Base-by-base conservation (phyloP, 768 basidiomycete species). In the Serendipita sp. region DNA sequence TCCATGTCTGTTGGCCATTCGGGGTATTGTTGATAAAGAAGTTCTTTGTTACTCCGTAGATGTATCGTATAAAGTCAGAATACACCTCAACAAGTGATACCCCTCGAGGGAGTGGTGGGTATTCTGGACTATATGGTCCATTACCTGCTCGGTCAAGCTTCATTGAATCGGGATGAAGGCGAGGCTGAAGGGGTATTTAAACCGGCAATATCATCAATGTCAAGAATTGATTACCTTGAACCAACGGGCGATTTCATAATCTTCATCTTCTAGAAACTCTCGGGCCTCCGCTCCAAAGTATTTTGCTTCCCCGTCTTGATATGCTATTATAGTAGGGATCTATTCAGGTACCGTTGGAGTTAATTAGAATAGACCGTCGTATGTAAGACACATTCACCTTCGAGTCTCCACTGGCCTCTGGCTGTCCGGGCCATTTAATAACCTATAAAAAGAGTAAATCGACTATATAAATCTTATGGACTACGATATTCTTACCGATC, bases 361-460 rank as follows among this genome's bases (percentile, higher is more conserved):
- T 24, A 24, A 24, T 24, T 24, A 24, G 24, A 24, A 24, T 24
- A 24, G 24, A 24, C 24, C 24, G 24, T 24, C 24, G 24, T 24
- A 24, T 24, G 24, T 24, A 24, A 24, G 24, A 24, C 24, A 24
- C 24, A 24, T 24, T 4, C n/a, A 37, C 63, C 58, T 62, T 62
- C 1, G 32, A 34, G 58, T 24, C 28, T 34, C 58, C 63, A 3
- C 37, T 45, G 7, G 64, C 64, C 15, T 64, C 64, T 38, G 46
- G 46, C 47, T 64, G 64, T 3, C 63, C 63, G 8, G 64, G 64
- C 45, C 64, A 64, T 2, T 64, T 64, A 4, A 51, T 51, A 30
- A 64, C 64, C 48, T 51, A 32, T 24, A 5, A 13, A 41, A 7
- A 7, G 38, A 41, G 38, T 24, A 24, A 24, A 24, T 24, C 24